Percentiles rank a stretch among this genome's conserved stretches.
These are phyloP conservation scores for Lepidium didymum DNA, from an alignment of 345 rosid genomes.

Conservation along the genomic window DNA sequence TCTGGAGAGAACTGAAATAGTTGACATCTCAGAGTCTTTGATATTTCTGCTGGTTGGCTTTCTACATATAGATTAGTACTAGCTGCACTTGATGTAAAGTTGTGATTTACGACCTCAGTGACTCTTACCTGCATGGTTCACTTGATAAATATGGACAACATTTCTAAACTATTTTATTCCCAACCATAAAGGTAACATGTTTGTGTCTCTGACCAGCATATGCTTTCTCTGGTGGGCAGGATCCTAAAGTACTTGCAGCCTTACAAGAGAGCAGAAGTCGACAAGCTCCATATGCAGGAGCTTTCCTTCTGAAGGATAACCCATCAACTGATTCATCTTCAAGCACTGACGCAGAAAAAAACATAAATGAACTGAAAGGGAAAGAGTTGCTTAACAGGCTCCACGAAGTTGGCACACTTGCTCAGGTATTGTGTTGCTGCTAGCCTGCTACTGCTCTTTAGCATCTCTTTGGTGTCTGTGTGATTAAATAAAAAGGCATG, in stretches of 20 bases:
- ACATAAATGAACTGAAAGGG: conserved; percentile 61
- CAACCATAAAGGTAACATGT: neutral
- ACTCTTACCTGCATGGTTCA: neutral
- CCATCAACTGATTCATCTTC: conserved; percentile 64
- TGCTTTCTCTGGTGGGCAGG: conserved; percentile 36
- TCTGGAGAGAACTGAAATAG: neutral
- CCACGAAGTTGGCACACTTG: conserved; percentile 96
- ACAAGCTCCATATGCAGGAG: conserved; percentile 98
- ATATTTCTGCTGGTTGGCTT: neutral
- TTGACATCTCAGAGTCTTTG: neutral
- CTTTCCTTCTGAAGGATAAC: conserved; percentile 93
- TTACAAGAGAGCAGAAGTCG: conserved; percentile 84
- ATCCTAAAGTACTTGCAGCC: conserved; percentile 89
- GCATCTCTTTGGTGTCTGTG: conserved; percentile 1
- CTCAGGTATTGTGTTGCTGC: conserved; percentile 53
- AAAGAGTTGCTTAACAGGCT: conserved; percentile 73
- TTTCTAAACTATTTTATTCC: neutral
- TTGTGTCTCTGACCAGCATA: conserved; percentile 7
- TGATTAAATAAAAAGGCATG: neutral
- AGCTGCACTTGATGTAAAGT: neutral
- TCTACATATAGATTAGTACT: neutral
- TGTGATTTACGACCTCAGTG: neutral
- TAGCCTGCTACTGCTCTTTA: neutral
- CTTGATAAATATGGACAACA: neutral
- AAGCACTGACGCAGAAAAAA: conserved; percentile 66